These are phyloP conservation scores for Xylaria hypoxylon DNA, from an alignment of 2,329 filamentous ascomycete genomes.

Conservation along the genomic window DNA sequence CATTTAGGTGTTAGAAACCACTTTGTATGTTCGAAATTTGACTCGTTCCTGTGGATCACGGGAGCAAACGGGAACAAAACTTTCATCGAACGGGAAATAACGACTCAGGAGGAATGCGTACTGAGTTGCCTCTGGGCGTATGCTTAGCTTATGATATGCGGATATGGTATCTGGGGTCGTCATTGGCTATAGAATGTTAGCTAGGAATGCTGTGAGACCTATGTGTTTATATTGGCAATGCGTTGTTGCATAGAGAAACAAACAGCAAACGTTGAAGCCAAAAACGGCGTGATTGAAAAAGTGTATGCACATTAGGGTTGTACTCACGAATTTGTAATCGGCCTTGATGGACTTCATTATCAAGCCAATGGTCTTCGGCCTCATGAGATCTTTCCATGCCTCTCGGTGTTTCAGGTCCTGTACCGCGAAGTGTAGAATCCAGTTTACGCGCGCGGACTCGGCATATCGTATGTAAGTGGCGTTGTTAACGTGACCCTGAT, in stretches of 20 bases:
- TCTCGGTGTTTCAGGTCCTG: conserved; percentile 70
- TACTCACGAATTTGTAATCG: conserved; percentile 86
- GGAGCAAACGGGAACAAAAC: not conserved
- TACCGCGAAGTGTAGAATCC: conserved; percentile 76
- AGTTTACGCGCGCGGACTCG: conserved; percentile 83
- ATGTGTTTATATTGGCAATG: not conserved
- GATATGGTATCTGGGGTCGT: conserved; percentile 84
- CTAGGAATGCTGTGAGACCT: not conserved
- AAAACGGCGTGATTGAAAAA: not conserved
- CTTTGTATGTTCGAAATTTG: not conserved
- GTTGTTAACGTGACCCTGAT: conserved; percentile 82
- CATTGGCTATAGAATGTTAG: conserved; percentile 71
- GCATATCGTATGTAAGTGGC: conserved; percentile 86
- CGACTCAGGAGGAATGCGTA: not conserved
- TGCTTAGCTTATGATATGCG: conserved; percentile 81
- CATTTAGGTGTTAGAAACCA: not conserved
- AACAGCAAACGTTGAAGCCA: conserved; percentile 4
- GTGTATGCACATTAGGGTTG: not conserved
- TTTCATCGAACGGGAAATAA: not conserved
- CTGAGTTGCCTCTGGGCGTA: conserved; percentile 58
- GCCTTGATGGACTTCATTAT: conserved; percentile 84
- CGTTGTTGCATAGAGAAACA: not conserved
- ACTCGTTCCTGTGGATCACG: not conserved
- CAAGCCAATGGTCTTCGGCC: conserved; percentile 73
- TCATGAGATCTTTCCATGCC: conserved; percentile 77